Conservation (phyloP, 2,329 filamentous ascomycete genomes). For the Fusarium sp. region DNA sequence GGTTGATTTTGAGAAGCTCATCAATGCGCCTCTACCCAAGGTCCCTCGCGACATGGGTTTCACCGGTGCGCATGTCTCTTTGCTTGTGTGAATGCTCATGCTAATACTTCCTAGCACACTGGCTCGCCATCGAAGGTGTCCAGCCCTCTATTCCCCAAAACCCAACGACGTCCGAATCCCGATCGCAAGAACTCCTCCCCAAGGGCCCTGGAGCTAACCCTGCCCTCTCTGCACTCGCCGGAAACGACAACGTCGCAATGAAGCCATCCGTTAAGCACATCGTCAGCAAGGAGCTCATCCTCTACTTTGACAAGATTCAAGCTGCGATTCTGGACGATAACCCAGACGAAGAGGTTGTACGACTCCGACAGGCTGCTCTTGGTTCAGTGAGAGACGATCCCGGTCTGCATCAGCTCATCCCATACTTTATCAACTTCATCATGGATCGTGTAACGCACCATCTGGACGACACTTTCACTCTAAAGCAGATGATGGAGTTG, state of each 20-base stretch:
- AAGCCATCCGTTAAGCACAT: conserved; percentile 96
- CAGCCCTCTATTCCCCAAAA: conserved; percentile 98
- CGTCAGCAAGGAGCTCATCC: conserved; percentile 92
- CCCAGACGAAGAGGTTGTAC: conserved; percentile 79
- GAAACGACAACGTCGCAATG: conserved; percentile 84
- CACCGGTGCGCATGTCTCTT: conserved; percentile 71
- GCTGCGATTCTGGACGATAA: conserved; percentile 88
- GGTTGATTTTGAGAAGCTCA: conserved; percentile 98
- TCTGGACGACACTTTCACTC: conserved; percentile 87
- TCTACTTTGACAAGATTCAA: conserved; percentile 97
- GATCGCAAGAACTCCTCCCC: conserved; percentile 85
- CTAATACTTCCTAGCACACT: conserved; percentile 75
- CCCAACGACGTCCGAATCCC: conserved; percentile 85
- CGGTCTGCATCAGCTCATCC: conserved; percentile 92
- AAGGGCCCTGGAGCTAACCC: conserved; percentile 92
- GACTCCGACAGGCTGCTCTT: conserved; percentile 84
- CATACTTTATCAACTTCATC: conserved; percentile 97
- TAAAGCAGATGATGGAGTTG: conserved; percentile 93
- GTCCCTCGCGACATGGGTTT: conserved; percentile 93
- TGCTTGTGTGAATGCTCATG: not conserved
- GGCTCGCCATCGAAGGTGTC: conserved; percentile 97
- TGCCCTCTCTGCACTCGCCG: conserved; percentile 82
- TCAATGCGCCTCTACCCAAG: conserved; percentile 94
- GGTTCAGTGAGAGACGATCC: conserved; percentile 89
- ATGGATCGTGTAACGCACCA: conserved; percentile 96